These are phyloP conservation scores for Pichia cephalocereana DNA, from an alignment of 805 yeast species.

Conservation along the genomic window DNA sequence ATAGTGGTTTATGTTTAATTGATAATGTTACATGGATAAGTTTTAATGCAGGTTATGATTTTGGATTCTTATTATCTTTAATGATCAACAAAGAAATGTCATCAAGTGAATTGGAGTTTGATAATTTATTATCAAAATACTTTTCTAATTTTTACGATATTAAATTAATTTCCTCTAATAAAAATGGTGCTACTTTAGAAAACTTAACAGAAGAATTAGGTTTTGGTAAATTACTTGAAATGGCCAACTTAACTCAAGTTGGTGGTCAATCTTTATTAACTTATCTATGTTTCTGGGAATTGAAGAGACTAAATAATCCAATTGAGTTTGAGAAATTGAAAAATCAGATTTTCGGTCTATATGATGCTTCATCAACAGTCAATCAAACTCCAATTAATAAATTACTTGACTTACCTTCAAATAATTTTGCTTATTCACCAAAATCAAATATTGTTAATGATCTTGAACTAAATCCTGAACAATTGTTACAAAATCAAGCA, in stretches of 20 bases:
- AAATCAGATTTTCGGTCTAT: constrained; percentile 26
- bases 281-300: constrained; percentile 55
- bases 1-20: constrained; percentile 77
- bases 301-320: constrained; percentile 25
- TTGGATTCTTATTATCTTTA: constrained; percentile 78
- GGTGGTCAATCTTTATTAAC: constrained; percentile 59
- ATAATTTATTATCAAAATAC: constrained; percentile 56
- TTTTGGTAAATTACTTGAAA: constrained; percentile 48
- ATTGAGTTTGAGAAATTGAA: constrained; percentile 13
- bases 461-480: too few relatives aligned
- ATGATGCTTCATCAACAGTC: constrained; percentile 12
- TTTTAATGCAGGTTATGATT: constrained; percentile 89
- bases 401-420: too few relatives aligned
- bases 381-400: too few relatives aligned
- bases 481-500: too few relatives aligned
- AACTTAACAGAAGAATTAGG: constrained; percentile 62
- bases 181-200: constrained; percentile 36
- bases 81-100: constrained; percentile 74
- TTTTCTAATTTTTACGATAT: constrained; percentile 83
- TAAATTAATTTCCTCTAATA: constrained; percentile 38
- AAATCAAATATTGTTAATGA: too few relatives aligned
- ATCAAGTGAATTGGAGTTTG: constrained; percentile 66
- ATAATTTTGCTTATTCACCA: too few relatives aligned
- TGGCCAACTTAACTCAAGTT: constrained; percentile 38
- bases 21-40: constrained; percentile 75